Base-by-base conservation (phyloP, 768 basidiomycete species). In the Kwoniella dejecticola region DNA sequence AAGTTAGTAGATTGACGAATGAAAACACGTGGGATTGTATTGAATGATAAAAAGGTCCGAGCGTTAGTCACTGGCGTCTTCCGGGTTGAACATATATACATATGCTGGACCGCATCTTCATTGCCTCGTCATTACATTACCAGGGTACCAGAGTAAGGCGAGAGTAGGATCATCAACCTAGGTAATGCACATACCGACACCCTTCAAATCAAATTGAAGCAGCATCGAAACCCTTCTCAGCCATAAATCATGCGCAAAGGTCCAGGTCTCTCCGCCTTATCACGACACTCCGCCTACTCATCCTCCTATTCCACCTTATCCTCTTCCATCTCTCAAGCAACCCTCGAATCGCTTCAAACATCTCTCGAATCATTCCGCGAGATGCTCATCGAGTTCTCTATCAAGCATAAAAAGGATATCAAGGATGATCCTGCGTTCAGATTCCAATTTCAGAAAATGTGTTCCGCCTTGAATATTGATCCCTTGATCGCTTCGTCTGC, bases 361-460 rank as follows among this genome's bases (percentile, higher is more conserved):
- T 91, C 96, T 74, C 85, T 97, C 60, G 82, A 84, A 56, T 87
- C 89, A 50, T 96, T 97, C 80, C 89, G 90, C 69, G 81, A 85
- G 2, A 85, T 89, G 0, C 85, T 97, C 49, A 79, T 84, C 2
- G 84, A 83, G 60, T 99, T 98, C 70, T 91, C 93, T 1, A 80
- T 85, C 24, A 86, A 86, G 8, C 93, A 97, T 77, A 87, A 91
- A 50, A 85, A 88, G 42, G 85, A 88, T 58, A 97, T 99, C 74
- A 85, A 86, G 59, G 82, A 82, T 52, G 89, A 95, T 67, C 91
- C 95, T 1, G 83, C 84, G 2, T 94, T 99, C 77, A 84, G 96
- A 3, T 89, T 88, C 82, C 88, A 86, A 19, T 98, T 98, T 80
- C 90, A 93, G 67, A 88, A 90, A 60, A 96, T 99, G 91, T 99